Evolutionary conservation across 352 stramenopile species (phyloP).

Genomic region (Pythium diclinum): DNA sequence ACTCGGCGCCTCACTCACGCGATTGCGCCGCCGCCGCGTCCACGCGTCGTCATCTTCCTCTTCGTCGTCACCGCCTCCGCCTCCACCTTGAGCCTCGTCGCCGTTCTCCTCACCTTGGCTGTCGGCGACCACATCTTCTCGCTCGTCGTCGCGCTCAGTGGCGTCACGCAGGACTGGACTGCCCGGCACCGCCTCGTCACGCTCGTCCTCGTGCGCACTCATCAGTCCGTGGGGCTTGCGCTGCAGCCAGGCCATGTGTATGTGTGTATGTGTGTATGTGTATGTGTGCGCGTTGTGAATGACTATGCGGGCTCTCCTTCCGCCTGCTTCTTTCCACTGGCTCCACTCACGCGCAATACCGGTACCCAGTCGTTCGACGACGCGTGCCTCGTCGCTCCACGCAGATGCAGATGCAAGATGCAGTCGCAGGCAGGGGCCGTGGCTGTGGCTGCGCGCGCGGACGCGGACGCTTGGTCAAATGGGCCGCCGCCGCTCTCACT

Average conservation of each 20-base stretch:
- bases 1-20: conserved; percentile 7
- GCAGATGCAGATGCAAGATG: not conserved
- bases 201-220: not conserved
- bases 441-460: too few species aligned
- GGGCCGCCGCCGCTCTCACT: not conserved
- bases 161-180: not conserved
- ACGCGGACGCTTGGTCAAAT: not conserved
- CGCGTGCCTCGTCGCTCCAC: not conserved
- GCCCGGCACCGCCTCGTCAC: not conserved
- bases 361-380: not conserved
- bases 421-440: not conserved
- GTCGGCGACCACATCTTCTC: not conserved
- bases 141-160: not conserved
- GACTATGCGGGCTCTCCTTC: not conserved
- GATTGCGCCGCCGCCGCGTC: conserved; percentile 8
- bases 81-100: not conserved
- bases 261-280: not conserved
- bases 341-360: not conserved
- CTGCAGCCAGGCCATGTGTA: not conserved
- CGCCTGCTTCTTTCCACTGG: not conserved
- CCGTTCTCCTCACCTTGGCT: not conserved
- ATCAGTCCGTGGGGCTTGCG: conserved; percentile 1
- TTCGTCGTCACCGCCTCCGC: not conserved
- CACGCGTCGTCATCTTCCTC: not conserved
- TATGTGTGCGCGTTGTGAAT: too few species aligned